A percentile compares a stretch with the other conserved stretches of the same genome.
These are phyloP conservation scores for Chrysoporthe cubensis DNA, from an alignment of 2,329 filamentous ascomycete genomes.

Conservation along the genomic window DNA sequence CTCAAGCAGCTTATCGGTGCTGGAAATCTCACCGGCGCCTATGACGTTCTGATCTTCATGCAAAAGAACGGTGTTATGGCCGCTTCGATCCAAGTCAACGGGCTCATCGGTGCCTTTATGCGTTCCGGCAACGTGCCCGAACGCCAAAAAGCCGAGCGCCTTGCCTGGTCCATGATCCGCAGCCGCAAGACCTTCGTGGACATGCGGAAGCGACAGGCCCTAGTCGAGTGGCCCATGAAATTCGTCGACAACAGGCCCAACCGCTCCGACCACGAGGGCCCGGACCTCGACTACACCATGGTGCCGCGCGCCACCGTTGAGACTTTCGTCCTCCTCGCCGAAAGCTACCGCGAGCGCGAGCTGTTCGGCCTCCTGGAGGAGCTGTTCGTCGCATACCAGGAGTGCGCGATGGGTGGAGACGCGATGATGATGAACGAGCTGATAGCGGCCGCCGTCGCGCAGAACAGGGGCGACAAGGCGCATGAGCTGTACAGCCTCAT, in stretches of 20 bases:
- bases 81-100: conserved; percentile 78
- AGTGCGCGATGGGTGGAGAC: conserved; percentile 68
- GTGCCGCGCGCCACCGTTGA: conserved; percentile 70
- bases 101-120: conserved; percentile 78
- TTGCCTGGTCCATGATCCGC: conserved; percentile 79
- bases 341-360: conserved; percentile 69
- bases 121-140: conserved; percentile 61
- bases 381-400: conserved; percentile 65
- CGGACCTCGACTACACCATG: conserved; percentile 37
- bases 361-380: conserved; percentile 61
- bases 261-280: conserved; percentile 28
- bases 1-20: conserved; percentile 80
- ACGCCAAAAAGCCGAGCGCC: conserved; percentile 64
- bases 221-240: conserved; percentile 34
- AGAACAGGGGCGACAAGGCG: conserved; percentile 58
- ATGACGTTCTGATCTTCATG: conserved; percentile 77
- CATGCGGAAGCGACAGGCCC: conserved; percentile 43
- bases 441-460: conserved; percentile 67
- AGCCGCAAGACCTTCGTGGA: conserved; percentile 67
- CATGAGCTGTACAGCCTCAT: conserved; percentile 60
- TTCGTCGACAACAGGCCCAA: conserved; percentile 32
- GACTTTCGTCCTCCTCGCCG: conserved; percentile 76
- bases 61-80: conserved; percentile 68
- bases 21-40: conserved; percentile 71
- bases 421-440: conserved; percentile 81